Evolutionary conservation across 306 rosid genomes (phyloP).

Genomic region (Benincasa hispida): DNA sequence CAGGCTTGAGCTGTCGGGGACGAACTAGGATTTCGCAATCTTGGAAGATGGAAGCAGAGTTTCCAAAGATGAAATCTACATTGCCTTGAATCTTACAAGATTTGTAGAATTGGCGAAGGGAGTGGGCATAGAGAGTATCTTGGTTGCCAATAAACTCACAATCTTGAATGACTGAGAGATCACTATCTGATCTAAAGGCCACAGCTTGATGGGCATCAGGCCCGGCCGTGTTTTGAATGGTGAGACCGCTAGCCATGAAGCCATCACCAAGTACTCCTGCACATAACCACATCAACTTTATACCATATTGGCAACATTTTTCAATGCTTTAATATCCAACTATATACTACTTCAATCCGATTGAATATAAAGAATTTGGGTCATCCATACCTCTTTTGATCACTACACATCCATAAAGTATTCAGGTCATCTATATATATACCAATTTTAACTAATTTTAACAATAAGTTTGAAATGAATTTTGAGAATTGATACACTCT

Average conservation of each 20-base stretch:
- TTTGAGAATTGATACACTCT: too few species aligned
- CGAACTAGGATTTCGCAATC: conserved; percentile 43
- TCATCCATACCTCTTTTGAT: too few species aligned
- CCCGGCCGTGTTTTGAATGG: conserved; percentile 72
- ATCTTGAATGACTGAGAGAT: conserved; percentile 43
- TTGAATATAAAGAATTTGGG: too few species aligned
- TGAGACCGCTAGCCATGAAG: conserved; percentile 74
- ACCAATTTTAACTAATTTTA: too few species aligned
- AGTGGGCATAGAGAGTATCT: conserved; percentile 80
- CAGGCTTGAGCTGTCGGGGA: conserved; percentile 45
- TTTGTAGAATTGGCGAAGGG: conserved; percentile 75
- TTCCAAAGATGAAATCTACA: conserved; percentile 85
- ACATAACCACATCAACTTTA: neutral
- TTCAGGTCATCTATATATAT: too few species aligned
- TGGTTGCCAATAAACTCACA: conserved; percentile 79
- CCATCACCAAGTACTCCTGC: conserved; percentile 84
- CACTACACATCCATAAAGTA: too few species aligned
- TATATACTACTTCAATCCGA: too few species aligned
- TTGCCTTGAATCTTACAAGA: conserved; percentile 62
- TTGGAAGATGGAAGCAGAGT: conserved; percentile 59
- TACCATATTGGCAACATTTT: neutral
- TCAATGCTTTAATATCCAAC: neutral
- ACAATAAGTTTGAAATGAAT: too few species aligned
- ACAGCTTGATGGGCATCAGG: conserved; percentile 91
- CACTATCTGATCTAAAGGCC: conserved; percentile 82